These are phyloP conservation scores for Sclerotinia subarctica DNA, from an alignment of 2,329 filamentous ascomycete genomes.

Conservation along the genomic window DNA sequence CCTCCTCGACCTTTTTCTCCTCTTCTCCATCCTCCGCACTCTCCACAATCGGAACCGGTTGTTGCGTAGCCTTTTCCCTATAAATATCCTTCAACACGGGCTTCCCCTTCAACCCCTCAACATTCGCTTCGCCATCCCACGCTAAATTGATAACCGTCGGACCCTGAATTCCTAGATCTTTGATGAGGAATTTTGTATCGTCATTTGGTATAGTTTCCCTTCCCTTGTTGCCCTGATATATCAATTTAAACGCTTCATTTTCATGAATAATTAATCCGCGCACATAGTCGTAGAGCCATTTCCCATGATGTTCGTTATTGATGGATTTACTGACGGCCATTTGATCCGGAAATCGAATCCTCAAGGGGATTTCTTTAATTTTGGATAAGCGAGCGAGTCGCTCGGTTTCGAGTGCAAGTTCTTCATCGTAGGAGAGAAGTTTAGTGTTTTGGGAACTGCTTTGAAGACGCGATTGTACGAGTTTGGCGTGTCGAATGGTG, in stretches of 20 bases:
- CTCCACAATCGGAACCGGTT: slow-evolving; percentile 39
- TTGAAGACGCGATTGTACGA: slow-evolving; percentile 66
- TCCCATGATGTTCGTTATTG: slow-evolving; percentile 58
- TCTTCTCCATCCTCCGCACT: slow-evolving; percentile 35
- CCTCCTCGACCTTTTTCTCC: slow-evolving; percentile 33
- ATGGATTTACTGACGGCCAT: slow-evolving; percentile 73
- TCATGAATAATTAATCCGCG: slow-evolving; percentile 64
- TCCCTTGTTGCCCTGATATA: slow-evolving; percentile 39
- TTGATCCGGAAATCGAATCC: slow-evolving; percentile 81
- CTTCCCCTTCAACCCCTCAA: slow-evolving; percentile 50
- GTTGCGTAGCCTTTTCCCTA: slow-evolving; percentile 57
- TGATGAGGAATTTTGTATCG: slow-evolving; percentile 59
- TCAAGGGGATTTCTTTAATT: slow-evolving; percentile 68
- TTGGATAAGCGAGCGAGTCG: slow-evolving; percentile 63
- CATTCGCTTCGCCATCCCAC: slow-evolving; percentile 62
- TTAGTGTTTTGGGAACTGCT: slow-evolving; percentile 66
- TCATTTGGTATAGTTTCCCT: slow-evolving; percentile 43
- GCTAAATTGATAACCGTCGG: slow-evolving; percentile 72
- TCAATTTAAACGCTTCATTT: slow-evolving; percentile 67
- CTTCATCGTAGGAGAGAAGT: slow-evolving; percentile 77
- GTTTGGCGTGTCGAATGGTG: slow-evolving; percentile 71
- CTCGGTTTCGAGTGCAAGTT: slow-evolving; percentile 65
- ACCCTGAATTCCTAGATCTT: slow-evolving; percentile 66
- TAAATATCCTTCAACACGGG: slow-evolving; percentile 41
- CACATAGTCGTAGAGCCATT: slow-evolving; percentile 70